These are phyloP conservation scores for Leptographium flavum DNA, from an alignment of 2,329 filamentous ascomycete species.

Conservation along the genomic window DNA sequence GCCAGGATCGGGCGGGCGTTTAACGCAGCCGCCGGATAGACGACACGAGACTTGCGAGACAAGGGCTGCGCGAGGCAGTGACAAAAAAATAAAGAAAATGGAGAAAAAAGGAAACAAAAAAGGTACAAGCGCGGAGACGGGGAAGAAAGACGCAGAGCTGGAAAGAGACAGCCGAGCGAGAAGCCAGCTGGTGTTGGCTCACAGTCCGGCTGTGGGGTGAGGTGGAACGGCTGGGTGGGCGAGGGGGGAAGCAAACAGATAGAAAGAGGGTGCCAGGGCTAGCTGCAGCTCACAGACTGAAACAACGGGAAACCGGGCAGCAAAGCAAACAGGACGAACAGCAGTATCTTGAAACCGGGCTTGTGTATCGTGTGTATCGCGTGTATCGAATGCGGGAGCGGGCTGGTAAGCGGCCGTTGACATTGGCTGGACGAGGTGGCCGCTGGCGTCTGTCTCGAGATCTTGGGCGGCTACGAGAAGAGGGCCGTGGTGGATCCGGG, in stretches of 20 bases:
- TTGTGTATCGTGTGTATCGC: slow-evolving; percentile 29
- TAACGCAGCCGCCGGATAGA: slow-evolving; percentile 2
- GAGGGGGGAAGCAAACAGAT: neutral
- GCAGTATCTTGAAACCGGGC: slow-evolving; percentile 33
- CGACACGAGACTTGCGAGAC: neutral
- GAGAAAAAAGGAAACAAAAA: slow-evolving; percentile 15
- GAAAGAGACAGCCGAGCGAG: neutral
- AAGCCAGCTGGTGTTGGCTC: neutral
- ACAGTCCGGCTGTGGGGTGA: neutral
- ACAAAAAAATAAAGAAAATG: slow-evolving; percentile 6
- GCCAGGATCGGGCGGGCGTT: slow-evolving; percentile 14
- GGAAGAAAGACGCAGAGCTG: neutral
- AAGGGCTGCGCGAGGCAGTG: neutral
- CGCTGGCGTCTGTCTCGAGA: slow-evolving; percentile 14
- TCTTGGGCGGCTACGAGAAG: slow-evolving; percentile 1
- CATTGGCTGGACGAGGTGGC: slow-evolving; percentile 37
- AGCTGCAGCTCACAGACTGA: neutral
- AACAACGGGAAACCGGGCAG: slow-evolving; percentile 16
- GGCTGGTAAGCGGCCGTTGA: slow-evolving; percentile 25
- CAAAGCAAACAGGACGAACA: slow-evolving; percentile 13
- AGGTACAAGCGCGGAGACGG: neutral
- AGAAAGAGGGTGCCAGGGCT: slow-evolving; percentile 8
- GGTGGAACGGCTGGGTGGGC: neutral
- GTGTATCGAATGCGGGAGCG: slow-evolving; percentile 26
- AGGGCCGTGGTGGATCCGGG: neutral